These are phyloP conservation scores for Xylaria cubensis DNA, from an alignment of 495 filamentous ascomycete species.

Conservation along the genomic window DNA sequence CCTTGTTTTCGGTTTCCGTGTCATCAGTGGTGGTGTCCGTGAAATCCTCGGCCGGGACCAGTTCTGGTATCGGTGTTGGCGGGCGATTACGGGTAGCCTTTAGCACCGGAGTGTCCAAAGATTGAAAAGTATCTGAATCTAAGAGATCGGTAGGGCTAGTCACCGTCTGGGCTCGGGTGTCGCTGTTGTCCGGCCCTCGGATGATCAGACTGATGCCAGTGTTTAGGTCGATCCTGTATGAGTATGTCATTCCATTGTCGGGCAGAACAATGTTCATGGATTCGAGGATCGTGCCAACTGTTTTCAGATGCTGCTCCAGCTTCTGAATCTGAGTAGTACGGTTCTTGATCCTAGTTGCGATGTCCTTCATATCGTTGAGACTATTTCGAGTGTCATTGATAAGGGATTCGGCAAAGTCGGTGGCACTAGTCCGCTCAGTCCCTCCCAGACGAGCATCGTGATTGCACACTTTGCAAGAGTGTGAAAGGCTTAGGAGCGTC, in stretches of 20 bases:
- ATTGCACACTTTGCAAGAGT: not conserved
- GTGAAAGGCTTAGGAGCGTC: not conserved
- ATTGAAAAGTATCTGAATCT: not conserved
- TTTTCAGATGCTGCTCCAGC: not conserved
- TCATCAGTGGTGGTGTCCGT: no score
- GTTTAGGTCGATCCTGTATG: not conserved
- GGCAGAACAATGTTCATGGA: not conserved
- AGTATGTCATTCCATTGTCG: not conserved
- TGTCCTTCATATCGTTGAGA: not conserved
- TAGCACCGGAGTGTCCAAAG: not conserved
- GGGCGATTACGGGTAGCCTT: not conserved
- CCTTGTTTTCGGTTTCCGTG: not conserved
- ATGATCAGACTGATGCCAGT: not conserved
- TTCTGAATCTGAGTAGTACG: not conserved
- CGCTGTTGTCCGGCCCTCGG: not conserved
- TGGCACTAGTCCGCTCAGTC: not conserved
- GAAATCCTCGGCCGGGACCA: not conserved
- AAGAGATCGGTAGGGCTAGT: not conserved
- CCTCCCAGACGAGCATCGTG: not conserved
- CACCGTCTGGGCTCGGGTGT: not conserved
- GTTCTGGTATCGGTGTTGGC: not conserved
- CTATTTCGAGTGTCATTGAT: not conserved
- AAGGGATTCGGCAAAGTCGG: not conserved
- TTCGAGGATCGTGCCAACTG: not conserved
- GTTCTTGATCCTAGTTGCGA: not conserved